Conservation (phyloP, 2,329 filamentous ascomycete species). For the Ambrosiella cleistominuta region DNA sequence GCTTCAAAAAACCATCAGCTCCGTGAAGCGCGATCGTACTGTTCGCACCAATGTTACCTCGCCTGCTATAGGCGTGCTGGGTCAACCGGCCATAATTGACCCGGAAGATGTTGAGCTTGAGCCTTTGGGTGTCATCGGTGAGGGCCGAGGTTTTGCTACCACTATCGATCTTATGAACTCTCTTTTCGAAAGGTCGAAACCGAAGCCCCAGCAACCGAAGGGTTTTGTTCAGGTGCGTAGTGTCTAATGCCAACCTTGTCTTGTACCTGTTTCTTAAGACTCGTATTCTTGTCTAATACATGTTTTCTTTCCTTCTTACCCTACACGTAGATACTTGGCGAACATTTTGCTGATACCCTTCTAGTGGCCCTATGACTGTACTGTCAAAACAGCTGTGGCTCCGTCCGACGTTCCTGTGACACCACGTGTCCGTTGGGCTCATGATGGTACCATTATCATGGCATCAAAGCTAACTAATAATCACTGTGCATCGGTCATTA, state of each 20-base stretch:
- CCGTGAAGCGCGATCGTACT: conserved; percentile 77
- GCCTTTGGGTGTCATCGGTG: conserved; percentile 18
- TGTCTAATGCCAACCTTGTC: conserved; percentile 1
- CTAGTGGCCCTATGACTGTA: conserved; percentile 78
- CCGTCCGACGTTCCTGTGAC: conserved; percentile 6
- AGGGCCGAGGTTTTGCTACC: conserved; percentile 56
- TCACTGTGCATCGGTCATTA: background rate
- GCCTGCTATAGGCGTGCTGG: conserved; percentile 11
- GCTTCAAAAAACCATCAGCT: conserved; percentile 83
- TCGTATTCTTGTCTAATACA: background rate
- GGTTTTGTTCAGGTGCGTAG: conserved; percentile 81
- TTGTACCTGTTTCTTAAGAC: background rate
- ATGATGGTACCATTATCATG: conserved; percentile 55
- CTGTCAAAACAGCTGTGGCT: conserved; percentile 43
- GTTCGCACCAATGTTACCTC: conserved; percentile 37
- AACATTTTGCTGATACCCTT: conserved; percentile 20
- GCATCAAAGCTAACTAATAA: conserved; percentile 17
- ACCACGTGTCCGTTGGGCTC: conserved; percentile 62
- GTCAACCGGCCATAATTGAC: conserved; percentile 12
- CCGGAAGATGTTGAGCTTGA: conserved; percentile 7
- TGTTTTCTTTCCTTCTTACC: background rate
- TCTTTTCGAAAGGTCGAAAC: conserved; percentile 59
- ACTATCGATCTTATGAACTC: conserved; percentile 96
- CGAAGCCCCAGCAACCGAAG: conserved; percentile 33
- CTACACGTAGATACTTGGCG: background rate